phyloP scores from a whole-genome alignment of 2,329 filamentous ascomycete species.

The Claviceps monticola region DNA sequence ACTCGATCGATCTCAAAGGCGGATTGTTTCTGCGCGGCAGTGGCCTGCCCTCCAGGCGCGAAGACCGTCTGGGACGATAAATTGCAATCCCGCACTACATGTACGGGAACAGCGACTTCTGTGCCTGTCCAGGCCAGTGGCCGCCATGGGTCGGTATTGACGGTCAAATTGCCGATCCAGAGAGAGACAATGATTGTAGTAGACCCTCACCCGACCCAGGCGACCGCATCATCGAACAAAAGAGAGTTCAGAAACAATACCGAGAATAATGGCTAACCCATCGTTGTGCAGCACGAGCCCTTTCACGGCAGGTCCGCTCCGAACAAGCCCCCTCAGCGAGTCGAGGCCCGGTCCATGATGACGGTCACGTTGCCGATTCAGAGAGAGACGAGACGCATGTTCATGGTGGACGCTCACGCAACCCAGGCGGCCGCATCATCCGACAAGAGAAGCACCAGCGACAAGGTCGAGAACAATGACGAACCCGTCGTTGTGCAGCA shows the following conservation, averaged over 20 bases:
- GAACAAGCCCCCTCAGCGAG: neutral
- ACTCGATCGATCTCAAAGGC: conserved; percentile 4
- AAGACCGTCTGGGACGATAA: conserved; percentile 7
- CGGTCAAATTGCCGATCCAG: neutral
- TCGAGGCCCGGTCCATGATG: neutral
- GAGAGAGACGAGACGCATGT: neutral
- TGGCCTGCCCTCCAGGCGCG: conserved; percentile 13
- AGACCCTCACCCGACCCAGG: neutral
- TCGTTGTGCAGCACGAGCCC: neutral
- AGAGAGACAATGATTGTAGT: neutral
- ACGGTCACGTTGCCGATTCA: neutral
- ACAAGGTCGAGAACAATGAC: neutral
- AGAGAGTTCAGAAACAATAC: neutral
- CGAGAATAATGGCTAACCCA: neutral
- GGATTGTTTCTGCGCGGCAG: conserved; percentile 15
- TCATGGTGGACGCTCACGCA: neutral
- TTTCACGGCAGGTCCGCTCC: neutral
- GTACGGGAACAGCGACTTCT: neutral
- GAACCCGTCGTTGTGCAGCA: neutral
- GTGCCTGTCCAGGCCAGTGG: neutral
- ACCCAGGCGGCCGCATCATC: neutral
- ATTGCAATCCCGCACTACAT: neutral
- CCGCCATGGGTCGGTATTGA: neutral
- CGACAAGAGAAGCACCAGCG: too few species aligned
- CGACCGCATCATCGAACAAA: neutral